Evolutionary conservation across 2,329 filamentous ascomycete species (phyloP), one percentile per base, ranked within the genome.

Genomic region (Colletotrichum graminicola): DNA sequence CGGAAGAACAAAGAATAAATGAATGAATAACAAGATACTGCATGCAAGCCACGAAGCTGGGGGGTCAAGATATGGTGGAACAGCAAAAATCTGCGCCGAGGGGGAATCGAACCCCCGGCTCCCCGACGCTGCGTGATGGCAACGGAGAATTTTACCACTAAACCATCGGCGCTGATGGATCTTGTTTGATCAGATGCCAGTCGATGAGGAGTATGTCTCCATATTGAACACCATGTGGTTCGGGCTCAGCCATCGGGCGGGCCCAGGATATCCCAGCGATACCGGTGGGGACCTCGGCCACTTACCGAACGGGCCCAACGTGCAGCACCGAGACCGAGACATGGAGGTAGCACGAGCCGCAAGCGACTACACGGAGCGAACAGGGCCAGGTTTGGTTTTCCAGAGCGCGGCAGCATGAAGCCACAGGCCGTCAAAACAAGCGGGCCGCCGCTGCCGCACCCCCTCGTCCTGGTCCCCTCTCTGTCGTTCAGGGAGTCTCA

Each of bases 171-270:
- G 59, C 59, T 8, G 29, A 14, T 23, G 18, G 26, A 36, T 23
- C 2, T 2, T n/a, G 6, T 11, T 29, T 47, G 8, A 23, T 60
- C 14, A 2, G 23, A 60, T 60, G 18, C 0, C 1, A 1, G n/a
- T n/a, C n/a, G n/a, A n/a, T n/a, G 1, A 1, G 0, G 0, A 1
- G 4, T 7, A 1, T 0, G 11, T 1, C 4, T 43, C 1, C 6
- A 16, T 5, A 34, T n/a, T 4, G 5, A 2, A 16, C 12, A 6
- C 5, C 1, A 0, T 10, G 12, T 16, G 5, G 16, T 10, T 18
- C 29, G 11, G 29, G 8, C 12, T 21, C 6, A 5, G n/a, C 10
- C 3, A 12, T 14, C 47, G 23, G 23, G 18, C 4, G 29, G 29
- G 29, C 18, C 5, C 10, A 36, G 10, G 10, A 6, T 10, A 21